A percentile compares a stretch with the other conserved stretches of the same genome.
These are phyloP conservation scores for Aspergillus texensis DNA, from an alignment of 2,329 filamentous ascomycete species.

Conservation along the genomic window DNA sequence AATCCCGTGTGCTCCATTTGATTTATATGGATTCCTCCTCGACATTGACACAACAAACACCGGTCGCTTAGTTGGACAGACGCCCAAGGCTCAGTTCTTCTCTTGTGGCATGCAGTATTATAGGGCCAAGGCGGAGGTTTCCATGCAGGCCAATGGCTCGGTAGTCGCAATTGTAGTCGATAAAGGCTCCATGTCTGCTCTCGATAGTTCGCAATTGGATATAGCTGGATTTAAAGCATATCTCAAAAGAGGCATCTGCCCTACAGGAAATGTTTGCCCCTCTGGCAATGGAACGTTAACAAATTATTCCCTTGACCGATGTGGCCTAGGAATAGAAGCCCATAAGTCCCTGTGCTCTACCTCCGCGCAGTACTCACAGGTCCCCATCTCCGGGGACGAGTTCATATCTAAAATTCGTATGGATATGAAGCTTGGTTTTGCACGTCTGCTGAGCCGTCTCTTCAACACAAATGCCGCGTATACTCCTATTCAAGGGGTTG, in stretches of 20 bases:
- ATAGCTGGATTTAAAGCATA: neutral
- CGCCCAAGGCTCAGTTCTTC: neutral
- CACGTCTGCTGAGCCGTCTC: neutral
- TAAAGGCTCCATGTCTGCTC: neutral
- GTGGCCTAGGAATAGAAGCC: neutral
- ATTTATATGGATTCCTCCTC: neutral
- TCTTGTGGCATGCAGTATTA: neutral
- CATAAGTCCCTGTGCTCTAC: neutral
- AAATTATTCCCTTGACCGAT: neutral
- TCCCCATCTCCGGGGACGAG: neutral
- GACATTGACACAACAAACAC: neutral
- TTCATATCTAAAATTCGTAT: neutral
- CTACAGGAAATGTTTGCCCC: neutral
- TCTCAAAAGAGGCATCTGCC: neutral
- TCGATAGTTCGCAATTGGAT: neutral
- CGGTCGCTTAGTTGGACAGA: neutral
- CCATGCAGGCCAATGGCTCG: neutral
- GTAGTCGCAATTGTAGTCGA: neutral
- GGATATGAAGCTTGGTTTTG: neutral
- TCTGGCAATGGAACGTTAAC: neutral
- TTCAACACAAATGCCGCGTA: neutral
- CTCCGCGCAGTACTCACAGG: neutral
- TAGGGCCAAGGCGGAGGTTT: neutral
- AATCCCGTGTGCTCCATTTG: neutral
- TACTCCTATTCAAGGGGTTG: neutral